These are phyloP conservation scores for Ambispora gerdemannii DNA, from an alignment of 192 early-diverging fungal species.

Conservation along the genomic window DNA sequence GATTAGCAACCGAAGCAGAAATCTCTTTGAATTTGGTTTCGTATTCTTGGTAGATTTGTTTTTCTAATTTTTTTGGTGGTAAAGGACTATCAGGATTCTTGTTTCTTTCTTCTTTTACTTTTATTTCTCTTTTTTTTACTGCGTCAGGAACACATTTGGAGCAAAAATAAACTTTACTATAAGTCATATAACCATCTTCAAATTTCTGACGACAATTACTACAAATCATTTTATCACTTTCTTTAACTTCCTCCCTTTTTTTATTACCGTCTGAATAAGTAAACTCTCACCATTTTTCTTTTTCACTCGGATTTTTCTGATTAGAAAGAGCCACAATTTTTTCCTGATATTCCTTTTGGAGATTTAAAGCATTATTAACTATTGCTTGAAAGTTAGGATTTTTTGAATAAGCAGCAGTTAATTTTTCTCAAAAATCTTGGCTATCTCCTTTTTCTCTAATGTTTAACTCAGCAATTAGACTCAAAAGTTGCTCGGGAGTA, in stretches of 20 bases:
- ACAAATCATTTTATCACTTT: neutral
- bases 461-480: neutral
- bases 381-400: neutral
- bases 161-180: neutral
- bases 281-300: neutral
- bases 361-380: neutral
- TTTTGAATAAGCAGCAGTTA: neutral
- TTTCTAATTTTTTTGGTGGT: neutral
- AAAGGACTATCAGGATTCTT: neutral
- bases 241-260: neutral
- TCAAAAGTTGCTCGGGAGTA: neutral
- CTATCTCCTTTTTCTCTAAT: neutral
- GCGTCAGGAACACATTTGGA: neutral
- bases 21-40: constrained; percentile 1
- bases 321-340: neutral
- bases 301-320: neutral
- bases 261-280: neutral
- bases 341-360: neutral
- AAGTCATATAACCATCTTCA: neutral
- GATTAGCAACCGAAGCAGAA: neutral
- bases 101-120: neutral
- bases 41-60: constrained; percentile 2
- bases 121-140: neutral
- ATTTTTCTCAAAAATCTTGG: neutral
- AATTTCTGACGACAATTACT: neutral